These are phyloP conservation scores for Pezicula radicicola DNA, from an alignment of 2,329 filamentous ascomycete genomes.

Conservation along the genomic window DNA sequence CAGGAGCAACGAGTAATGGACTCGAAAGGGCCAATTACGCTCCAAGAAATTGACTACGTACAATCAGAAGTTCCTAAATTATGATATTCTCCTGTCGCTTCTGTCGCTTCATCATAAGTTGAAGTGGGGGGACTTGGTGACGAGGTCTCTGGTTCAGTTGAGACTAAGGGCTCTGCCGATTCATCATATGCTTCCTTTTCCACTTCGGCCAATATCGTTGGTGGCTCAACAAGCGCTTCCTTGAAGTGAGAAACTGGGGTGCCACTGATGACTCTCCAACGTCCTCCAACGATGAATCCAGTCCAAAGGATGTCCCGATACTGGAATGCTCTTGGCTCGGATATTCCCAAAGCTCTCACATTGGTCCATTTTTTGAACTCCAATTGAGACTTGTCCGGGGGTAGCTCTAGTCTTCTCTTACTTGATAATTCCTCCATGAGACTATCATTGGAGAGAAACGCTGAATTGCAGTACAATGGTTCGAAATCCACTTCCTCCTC, in stretches of 20 bases:
- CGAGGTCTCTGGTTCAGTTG: too few relatives aligned
- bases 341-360: constrained; percentile 41
- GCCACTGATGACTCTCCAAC: constrained; percentile 66
- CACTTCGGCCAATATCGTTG: too few relatives aligned
- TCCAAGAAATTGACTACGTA: too few relatives aligned
- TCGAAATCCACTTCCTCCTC: constrained; percentile 46
- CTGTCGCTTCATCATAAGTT: too few relatives aligned
- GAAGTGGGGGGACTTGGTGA: too few relatives aligned
- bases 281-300: constrained; percentile 61
- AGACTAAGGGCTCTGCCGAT: too few relatives aligned
- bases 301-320: constrained; percentile 68
- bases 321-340: constrained; percentile 42
- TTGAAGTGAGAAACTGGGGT: constrained; percentile 27
- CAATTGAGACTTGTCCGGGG: constrained; percentile 39
- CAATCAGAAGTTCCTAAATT: constrained; percentile 5
- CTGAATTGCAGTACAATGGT: constrained; percentile 64
- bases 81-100: too few relatives aligned
- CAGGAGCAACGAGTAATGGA: too few relatives aligned
- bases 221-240: not conserved
- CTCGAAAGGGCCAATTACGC: too few relatives aligned
- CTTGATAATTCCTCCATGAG: constrained; percentile 8
- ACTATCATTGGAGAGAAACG: constrained; percentile 46
- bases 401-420: constrained; percentile 10
- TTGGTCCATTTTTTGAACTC: constrained; percentile 68
- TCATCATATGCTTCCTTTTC: too few relatives aligned